These are phyloP conservation scores for Myxozyma vanderwaltii DNA, from an alignment of 805 yeast species.

Conservation along the genomic window DNA sequence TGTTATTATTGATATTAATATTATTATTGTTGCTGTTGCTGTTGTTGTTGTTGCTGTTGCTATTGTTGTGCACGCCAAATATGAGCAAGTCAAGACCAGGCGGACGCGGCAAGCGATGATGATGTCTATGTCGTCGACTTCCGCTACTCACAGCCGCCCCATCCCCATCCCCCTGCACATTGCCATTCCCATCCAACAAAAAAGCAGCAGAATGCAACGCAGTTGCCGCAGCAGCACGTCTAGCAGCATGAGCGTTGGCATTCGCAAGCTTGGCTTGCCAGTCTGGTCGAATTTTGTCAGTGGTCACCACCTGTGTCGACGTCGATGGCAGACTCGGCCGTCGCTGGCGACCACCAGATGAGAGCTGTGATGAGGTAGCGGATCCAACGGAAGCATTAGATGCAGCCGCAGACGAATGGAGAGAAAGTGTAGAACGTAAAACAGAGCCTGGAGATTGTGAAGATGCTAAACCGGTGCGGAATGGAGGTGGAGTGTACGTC, in stretches of 20 bases:
- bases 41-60: not conserved
- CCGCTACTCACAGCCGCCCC: constrained; percentile 9
- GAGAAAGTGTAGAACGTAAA: constrained; percentile 25
- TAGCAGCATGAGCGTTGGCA: constrained; percentile 76
- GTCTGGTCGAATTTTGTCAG: constrained; percentile 86
- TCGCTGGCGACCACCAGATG: constrained; percentile 21
- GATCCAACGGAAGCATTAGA: constrained; percentile 19
- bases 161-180: not conserved
- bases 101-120: constrained; percentile 34
- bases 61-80: constrained; percentile 4
- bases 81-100: constrained; percentile 18
- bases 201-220: constrained; percentile 89
- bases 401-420: constrained; percentile 26
- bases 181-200: constrained; percentile 45
- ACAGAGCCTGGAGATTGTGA: constrained; percentile 20
- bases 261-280: constrained; percentile 77
- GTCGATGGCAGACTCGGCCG: constrained; percentile 57
- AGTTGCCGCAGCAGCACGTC: constrained; percentile 90
- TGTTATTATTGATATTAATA: not conserved
- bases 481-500: constrained; percentile 74
- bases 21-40: not conserved
- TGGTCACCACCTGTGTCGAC: constrained; percentile 70
- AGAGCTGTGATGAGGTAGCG: not conserved
- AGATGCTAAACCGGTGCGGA: constrained; percentile 42
- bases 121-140: constrained; percentile 9